These are phyloP conservation scores for Xylaria acuta DNA, from an alignment of 495 filamentous ascomycete species.

Conservation along the genomic window DNA sequence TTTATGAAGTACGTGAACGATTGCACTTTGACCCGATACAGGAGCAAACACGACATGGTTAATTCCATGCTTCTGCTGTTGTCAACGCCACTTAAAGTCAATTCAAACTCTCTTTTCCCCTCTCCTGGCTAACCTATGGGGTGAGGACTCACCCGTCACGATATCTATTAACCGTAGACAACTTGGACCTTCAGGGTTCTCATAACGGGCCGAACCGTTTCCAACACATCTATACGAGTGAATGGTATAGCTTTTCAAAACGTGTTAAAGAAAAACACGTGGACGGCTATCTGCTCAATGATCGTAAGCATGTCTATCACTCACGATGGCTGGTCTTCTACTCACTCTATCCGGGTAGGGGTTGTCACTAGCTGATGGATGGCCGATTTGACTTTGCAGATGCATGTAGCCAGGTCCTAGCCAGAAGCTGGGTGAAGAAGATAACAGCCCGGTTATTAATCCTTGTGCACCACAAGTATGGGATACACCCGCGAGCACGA, in stretches of 20 bases:
- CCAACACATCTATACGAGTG: not conserved
- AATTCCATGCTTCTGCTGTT: constrained; percentile 5
- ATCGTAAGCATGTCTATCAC: not conserved
- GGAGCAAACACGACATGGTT: not conserved
- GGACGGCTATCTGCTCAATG: not conserved
- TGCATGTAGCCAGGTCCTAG: not conserved
- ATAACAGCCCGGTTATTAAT: not conserved
- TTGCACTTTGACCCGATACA: not conserved
- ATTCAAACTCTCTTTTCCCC: not conserved
- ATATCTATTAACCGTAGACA: not conserved
- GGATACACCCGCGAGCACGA: no score
- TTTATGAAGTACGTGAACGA: not conserved
- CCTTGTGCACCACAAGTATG: not conserved
- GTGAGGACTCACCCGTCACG: not conserved
- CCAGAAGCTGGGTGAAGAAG: not conserved
- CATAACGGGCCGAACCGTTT: not conserved
- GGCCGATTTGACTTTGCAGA: constrained; percentile 1
- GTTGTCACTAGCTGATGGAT: not conserved
- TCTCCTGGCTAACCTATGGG: not conserved
- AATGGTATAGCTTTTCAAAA: not conserved
- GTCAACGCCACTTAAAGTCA: constrained; percentile 4
- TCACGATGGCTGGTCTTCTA: not conserved
- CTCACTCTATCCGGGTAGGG: not conserved
- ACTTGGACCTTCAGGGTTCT: not conserved
- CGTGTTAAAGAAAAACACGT: not conserved